phyloP scores from a whole-genome alignment of 163 green algal species.

The Trebouxia gelatinosa region DNA sequence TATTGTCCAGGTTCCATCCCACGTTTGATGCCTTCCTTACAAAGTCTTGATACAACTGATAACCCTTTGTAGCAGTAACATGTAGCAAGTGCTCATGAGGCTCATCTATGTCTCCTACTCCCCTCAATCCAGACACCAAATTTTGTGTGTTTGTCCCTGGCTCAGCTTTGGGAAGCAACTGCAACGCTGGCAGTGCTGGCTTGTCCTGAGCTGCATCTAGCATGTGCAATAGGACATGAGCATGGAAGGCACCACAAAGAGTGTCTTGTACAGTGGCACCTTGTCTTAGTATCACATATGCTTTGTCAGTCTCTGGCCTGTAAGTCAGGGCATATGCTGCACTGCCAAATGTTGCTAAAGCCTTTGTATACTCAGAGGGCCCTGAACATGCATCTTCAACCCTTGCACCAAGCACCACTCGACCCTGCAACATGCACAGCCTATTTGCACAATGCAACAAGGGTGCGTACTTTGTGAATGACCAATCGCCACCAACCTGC shows the following conservation, averaged over 20 bases:
- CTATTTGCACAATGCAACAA: not conserved
- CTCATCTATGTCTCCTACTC: not conserved
- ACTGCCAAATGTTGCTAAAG: conserved; percentile 39
- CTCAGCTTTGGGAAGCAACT: not conserved
- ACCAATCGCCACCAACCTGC: too few species aligned
- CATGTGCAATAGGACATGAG: conserved; percentile 67
- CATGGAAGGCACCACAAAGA: conserved; percentile 61
- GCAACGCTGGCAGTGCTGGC: not conserved
- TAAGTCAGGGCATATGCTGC: conserved; percentile 63
- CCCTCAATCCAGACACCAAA: not conserved
- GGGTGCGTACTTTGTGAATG: too few species aligned
- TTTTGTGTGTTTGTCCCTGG: not conserved
- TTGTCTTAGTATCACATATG: conserved; percentile 67
- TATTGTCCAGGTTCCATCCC: conserved; percentile 70
- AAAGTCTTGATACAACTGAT: conserved; percentile 42
- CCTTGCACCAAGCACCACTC: conserved; percentile 64
- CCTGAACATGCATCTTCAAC: conserved; percentile 64
- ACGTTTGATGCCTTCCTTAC: conserved; percentile 39
- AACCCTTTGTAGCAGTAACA: not conserved
- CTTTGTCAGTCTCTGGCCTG: conserved; percentile 48
- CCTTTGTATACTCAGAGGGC: conserved; percentile 52
- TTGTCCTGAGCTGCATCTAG: conserved; percentile 38
- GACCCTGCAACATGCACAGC: conserved; percentile 27
- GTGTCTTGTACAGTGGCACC: conserved; percentile 48
- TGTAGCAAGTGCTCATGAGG: not conserved